Percentiles rank a stretch among this genome's conserved stretches.
Evolutionary conservation across 1,139 yeast genomes (phyloP).

Genomic region (Saccharomycopsis crataegensis): DNA sequence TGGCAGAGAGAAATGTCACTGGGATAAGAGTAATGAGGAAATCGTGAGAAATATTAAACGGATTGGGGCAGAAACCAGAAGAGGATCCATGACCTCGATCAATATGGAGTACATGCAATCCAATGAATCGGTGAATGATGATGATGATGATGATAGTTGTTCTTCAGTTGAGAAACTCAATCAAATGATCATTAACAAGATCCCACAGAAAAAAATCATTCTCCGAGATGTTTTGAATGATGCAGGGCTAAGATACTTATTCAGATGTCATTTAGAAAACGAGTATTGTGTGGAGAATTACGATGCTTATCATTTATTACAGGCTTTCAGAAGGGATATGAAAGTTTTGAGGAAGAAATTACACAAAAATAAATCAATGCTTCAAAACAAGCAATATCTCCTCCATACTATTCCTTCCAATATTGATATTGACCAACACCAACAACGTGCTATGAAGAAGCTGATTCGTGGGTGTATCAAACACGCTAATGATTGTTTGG

Average conservation of each 20-base stretch:
- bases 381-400: not conserved
- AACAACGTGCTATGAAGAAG: not conserved
- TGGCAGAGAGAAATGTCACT: constrained; percentile 34
- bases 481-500: constrained; percentile 44
- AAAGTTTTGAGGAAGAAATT: constrained; percentile 4
- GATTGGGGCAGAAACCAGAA: not conserved
- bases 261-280: constrained; percentile 53
- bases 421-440: not conserved
- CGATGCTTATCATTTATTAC: constrained; percentile 41
- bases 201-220: not conserved
- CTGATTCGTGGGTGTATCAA: constrained; percentile 23
- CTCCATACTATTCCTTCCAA: not conserved
- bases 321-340: constrained; percentile 8
- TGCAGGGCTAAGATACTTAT: constrained; percentile 71
- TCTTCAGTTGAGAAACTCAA: not conserved
- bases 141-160: not conserved
- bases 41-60: not conserved
- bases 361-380: constrained; percentile 14
- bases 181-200: not conserved
- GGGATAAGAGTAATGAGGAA: constrained; percentile 26
- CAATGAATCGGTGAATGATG: not conserved
- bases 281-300: constrained; percentile 72
- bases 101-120: not conserved
- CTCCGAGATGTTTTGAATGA: constrained; percentile 43
- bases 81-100: not conserved